Base-by-base conservation (phyloP, 2,329 filamentous ascomycete species). In the Talaromyces sp. region DNA sequence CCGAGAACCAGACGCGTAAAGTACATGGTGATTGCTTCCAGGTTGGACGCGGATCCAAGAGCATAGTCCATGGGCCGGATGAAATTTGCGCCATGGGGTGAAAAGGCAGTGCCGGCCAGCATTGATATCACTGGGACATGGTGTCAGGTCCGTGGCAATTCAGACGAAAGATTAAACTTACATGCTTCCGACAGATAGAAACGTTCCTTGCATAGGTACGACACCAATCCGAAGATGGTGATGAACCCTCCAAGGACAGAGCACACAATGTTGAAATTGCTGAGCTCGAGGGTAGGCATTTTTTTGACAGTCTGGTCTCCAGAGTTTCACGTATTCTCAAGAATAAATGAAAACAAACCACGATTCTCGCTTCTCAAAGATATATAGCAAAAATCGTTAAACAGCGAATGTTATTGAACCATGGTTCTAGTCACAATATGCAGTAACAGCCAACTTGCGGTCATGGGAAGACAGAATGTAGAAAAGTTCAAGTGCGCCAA, bases 151-250 rank as follows among this genome's bases (percentile, higher is more conserved):
- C 22, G 17, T 28, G 15, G 10, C 25, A 15, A 27, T 27, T 30
- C 49, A 17, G 19, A 30, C 17, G 4, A 30, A 15, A 54, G 19
- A 30, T 2, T 3, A 39, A 28, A 85, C 89, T 73, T 80, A 93
- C 91, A 80, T 58, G 93, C 91, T 83, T 97, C 93, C 1, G 92
- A 96, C 0, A 97, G 83, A 73, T 96, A 96, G 72, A 91, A 93
- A 62, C 87, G 89, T 77, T 96, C 93, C 72, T 97, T 96, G 71
- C 91, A 83, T 19, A 96, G 83, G 71, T 92, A 96, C 0, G 92
- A 96, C 0, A 97, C 91, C 51, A 97, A 79, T 3, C 92, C 92
- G 70, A 96, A 97, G n/a, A 96, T 67, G 0, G 91, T 92, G 64
- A 97, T 87, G 78, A 96, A 97, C 1, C 91, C 93, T 15, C 93